Conservation (phyloP, 768 basidiomycete genomes). For the Calocera cornea region DNA sequence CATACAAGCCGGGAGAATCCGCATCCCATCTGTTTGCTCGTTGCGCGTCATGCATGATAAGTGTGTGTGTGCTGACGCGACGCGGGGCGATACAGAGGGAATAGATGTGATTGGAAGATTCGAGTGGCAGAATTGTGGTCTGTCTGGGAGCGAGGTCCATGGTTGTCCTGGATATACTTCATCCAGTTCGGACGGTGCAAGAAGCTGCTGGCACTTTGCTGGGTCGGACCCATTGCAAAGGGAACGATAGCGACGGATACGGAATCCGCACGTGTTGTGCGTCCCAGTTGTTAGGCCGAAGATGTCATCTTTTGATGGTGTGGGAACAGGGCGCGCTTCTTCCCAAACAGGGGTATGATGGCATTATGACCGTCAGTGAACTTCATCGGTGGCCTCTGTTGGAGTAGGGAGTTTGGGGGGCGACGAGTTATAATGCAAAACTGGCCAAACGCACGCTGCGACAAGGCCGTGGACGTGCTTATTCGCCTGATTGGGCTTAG, state of each 20-base stretch:
- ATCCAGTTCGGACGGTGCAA: neutral
- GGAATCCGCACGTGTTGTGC: neutral
- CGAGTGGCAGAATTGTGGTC: neutral
- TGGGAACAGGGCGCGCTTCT: neutral
- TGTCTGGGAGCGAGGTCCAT: neutral
- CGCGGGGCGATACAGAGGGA: no score
- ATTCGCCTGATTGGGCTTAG: neutral
- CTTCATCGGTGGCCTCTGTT: neutral
- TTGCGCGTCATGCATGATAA: no score
- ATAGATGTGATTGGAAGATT: conserved; percentile 7
- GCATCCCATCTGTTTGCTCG: neutral
- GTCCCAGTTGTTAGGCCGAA: neutral
- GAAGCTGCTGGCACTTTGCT: neutral
- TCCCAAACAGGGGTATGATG: neutral
- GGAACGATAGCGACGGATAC: neutral
- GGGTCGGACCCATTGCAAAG: neutral
- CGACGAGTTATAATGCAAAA: neutral
- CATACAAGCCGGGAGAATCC: conserved; percentile 13
- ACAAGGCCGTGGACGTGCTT: neutral
- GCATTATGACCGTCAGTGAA: neutral
- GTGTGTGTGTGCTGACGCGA: no score
- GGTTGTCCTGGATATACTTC: conserved; percentile 1
- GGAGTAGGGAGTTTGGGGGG: no score
- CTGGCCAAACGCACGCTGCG: neutral
- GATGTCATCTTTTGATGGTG: neutral